Conservation (phyloP, 257 asterid genomes). For the Cinchona pubescens region DNA sequence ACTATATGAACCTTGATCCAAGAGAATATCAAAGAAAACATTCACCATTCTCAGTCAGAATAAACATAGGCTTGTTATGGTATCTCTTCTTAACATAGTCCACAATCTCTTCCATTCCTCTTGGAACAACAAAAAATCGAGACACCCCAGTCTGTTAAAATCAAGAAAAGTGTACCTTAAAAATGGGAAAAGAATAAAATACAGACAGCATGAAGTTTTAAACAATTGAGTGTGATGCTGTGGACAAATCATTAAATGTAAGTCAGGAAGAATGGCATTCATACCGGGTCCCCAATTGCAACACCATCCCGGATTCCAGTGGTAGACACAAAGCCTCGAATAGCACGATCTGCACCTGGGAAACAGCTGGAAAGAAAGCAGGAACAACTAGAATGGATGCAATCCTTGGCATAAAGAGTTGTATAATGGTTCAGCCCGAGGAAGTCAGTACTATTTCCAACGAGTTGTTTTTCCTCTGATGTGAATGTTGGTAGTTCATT, state of each 20-base stretch:
- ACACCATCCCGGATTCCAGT: constrained; percentile 50
- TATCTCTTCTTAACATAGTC: constrained; percentile 56
- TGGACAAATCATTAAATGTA: neutral
- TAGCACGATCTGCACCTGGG: constrained; percentile 49
- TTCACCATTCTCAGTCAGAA: constrained; percentile 77
- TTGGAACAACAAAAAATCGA: constrained; percentile 51
- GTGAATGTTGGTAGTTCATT: constrained; percentile 56
- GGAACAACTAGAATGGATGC: constrained; percentile 48
- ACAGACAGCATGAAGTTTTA: no score
- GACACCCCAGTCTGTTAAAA: constrained; percentile 50
- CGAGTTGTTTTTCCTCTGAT: constrained; percentile 42
- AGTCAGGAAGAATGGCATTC: neutral
- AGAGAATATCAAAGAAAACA: neutral
- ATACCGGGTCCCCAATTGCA: constrained; percentile 66
- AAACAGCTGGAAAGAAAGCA: constrained; percentile 45
- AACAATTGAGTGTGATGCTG: no score
- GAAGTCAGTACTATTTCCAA: constrained; percentile 59
- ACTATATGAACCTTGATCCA: neutral
- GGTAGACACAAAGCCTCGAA: constrained; percentile 52
- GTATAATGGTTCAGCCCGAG: constrained; percentile 71
- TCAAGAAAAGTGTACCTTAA: neutral
- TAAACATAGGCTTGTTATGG: constrained; percentile 57
- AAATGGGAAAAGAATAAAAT: neutral
- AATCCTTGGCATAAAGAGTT: constrained; percentile 68
- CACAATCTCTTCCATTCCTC: constrained; percentile 59